Conservation (phyloP, 2,329 filamentous ascomycete genomes). For the Fusarium miscanthi region DNA sequence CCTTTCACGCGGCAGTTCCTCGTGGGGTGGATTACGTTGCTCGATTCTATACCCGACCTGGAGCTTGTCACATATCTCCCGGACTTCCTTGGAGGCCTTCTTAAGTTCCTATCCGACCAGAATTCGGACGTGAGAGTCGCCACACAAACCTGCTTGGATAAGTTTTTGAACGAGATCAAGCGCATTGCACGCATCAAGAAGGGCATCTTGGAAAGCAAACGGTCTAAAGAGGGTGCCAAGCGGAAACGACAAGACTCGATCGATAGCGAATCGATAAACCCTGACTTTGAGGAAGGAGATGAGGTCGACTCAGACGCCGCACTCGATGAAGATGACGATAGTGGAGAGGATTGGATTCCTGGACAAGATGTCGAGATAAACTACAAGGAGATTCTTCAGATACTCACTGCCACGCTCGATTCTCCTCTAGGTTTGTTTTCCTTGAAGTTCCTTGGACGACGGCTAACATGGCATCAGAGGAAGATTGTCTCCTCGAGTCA, state of each 20-base stretch:
- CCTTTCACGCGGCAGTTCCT: slow-evolving; percentile 95
- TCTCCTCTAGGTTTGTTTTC: slow-evolving; percentile 74
- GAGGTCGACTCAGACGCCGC: slow-evolving; percentile 68
- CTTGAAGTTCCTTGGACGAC: background rate
- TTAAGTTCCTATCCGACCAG: slow-evolving; percentile 91
- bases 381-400: slow-evolving; percentile 90
- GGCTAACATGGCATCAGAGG: slow-evolving; percentile 66
- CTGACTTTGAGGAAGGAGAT: slow-evolving; percentile 69
- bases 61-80: slow-evolving; percentile 94
- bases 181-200: slow-evolving; percentile 93
- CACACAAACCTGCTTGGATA: slow-evolving; percentile 88
- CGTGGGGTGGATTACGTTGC: slow-evolving; percentile 92
- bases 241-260: slow-evolving; percentile 76
- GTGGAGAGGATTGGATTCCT: slow-evolving; percentile 95
- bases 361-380: slow-evolving; percentile 97
- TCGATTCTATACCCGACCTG: slow-evolving; percentile 96
- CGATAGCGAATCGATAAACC: slow-evolving; percentile 71
- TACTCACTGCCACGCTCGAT: slow-evolving; percentile 88
- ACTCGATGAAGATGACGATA: slow-evolving; percentile 68
- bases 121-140: slow-evolving; percentile 95
- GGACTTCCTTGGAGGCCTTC: slow-evolving; percentile 87
- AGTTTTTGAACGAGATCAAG: slow-evolving; percentile 93
- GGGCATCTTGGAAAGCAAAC: slow-evolving; percentile 87
- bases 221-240: slow-evolving; percentile 73
- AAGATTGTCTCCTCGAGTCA: slow-evolving; percentile 91